Percentiles rank a stretch among this genome's conserved stretches.
These are phyloP conservation scores for Leccinum subtestaceum DNA, from an alignment of 768 basidiomycete genomes.

Conservation along the genomic window DNA sequence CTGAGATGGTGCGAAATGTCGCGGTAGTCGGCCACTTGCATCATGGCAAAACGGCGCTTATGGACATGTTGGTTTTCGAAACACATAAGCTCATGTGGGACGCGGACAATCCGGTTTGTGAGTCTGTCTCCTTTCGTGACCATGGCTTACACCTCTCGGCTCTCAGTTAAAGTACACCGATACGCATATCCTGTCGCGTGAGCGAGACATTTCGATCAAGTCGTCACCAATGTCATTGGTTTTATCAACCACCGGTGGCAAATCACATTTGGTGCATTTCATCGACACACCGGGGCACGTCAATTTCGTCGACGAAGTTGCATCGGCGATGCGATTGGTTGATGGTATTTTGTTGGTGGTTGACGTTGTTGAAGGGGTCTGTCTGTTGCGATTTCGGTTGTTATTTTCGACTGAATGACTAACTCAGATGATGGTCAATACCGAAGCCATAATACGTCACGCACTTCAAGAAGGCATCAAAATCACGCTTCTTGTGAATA, in stretches of 20 bases:
- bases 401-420: slow-evolving; percentile 12
- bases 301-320: slow-evolving; percentile 98
- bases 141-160: slow-evolving; percentile 19
- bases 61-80: slow-evolving; percentile 97
- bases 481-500: slow-evolving; percentile 93
- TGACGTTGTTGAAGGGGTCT: slow-evolving; percentile 96
- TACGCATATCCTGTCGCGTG: slow-evolving; percentile 84
- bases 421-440: slow-evolving; percentile 83
- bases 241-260: slow-evolving; percentile 78
- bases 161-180: slow-evolving; percentile 90
- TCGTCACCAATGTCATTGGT: slow-evolving; percentile 96
- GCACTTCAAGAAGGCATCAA: slow-evolving; percentile 86
- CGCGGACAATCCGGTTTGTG: slow-evolving; percentile 78
- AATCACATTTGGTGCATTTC: slow-evolving; percentile 90
- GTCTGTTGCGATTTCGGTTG: slow-evolving; percentile 26
- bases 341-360: slow-evolving; percentile 94
- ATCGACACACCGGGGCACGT: slow-evolving; percentile 98
- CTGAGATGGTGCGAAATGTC: slow-evolving; percentile 94
- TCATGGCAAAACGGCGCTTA: slow-evolving; percentile 93
- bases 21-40: slow-evolving; percentile 96
- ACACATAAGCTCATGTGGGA: slow-evolving; percentile 96
- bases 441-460: slow-evolving; percentile 85
- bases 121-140: slow-evolving; percentile 9
- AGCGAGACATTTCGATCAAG: slow-evolving; percentile 92
- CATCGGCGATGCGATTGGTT: slow-evolving; percentile 76